These are phyloP conservation scores for Jamesozyma jinghongensis DNA, from an alignment of 805 yeast species.

Conservation along the genomic window DNA sequence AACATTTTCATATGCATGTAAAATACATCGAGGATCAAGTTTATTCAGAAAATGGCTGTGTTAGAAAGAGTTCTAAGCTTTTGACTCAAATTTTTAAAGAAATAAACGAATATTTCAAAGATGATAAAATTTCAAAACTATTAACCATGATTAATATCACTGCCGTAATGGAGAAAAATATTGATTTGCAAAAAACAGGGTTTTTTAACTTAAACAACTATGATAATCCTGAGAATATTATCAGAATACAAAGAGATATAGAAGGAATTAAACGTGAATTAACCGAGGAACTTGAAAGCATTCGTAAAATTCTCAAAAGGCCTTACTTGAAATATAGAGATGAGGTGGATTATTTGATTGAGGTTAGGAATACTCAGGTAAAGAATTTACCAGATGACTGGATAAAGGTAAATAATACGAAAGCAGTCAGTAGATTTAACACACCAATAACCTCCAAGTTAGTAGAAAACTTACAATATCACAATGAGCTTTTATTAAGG, in stretches of 20 bases:
- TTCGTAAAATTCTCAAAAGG: conserved; percentile 41
- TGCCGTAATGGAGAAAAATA: conserved; percentile 44
- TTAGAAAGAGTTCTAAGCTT: conserved; percentile 22
- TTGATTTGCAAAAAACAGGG: conserved; percentile 36
- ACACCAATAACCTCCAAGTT: conserved; percentile 49
- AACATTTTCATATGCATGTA: conserved; percentile 25
- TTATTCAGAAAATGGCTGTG: conserved; percentile 10
- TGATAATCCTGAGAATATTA: conserved; percentile 35
- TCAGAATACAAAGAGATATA: conserved; percentile 32
- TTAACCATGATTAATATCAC: conserved; percentile 42
- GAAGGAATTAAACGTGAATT: conserved; percentile 39
- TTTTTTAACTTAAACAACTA: conserved; percentile 35
- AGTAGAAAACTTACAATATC: conserved; percentile 48
- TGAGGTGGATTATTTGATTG: conserved; percentile 66
- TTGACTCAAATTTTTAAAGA: conserved; percentile 33
- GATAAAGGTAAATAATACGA: conserved; percentile 65
- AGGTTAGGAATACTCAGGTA: conserved; percentile 53
- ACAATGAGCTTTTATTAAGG: conserved; percentile 39
- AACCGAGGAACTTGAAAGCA: conserved; percentile 40
- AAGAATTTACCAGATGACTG: conserved; percentile 61
- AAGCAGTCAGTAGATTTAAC: conserved; percentile 61
- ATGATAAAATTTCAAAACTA: conserved; percentile 30
- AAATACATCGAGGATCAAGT: conserved; percentile 25
- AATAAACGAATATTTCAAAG: conserved; percentile 30
- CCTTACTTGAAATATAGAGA: conserved; percentile 51